A percentile compares a stretch with the other conserved stretches of the same genome.
Conservation (phyloP, 768 basidiomycete genomes). For the Mycena maculata region DNA sequence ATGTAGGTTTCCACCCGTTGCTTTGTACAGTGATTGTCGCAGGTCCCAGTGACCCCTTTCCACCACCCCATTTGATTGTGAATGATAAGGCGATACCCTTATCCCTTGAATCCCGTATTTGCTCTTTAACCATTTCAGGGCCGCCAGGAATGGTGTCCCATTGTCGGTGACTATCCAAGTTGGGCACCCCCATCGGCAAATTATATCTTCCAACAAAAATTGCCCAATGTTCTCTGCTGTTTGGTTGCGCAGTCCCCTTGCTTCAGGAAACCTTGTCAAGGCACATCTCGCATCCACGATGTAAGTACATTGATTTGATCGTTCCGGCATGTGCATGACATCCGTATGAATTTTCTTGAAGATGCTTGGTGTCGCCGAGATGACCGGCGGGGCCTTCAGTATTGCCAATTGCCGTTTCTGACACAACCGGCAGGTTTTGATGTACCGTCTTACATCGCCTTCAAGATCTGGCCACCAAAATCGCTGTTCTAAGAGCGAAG, state of each 20-base stretch:
- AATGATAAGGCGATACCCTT: constrained; percentile 55
- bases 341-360: constrained; percentile 45
- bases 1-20: constrained; percentile 30
- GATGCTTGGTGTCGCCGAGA: constrained; percentile 39
- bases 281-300: constrained; percentile 43
- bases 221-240: constrained; percentile 35
- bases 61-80: constrained; percentile 52
- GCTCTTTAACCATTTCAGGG: constrained; percentile 30
- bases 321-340: constrained; percentile 42
- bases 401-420: constrained; percentile 40
- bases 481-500: constrained; percentile 13
- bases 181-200: constrained; percentile 53
- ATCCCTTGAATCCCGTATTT: constrained; percentile 53
- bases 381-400: constrained; percentile 42
- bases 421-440: constrained; percentile 47
- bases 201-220: constrained; percentile 45
- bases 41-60: constrained; percentile 47
- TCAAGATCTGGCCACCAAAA: constrained; percentile 41
- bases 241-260: constrained; percentile 35
- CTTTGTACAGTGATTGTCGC: constrained; percentile 38
- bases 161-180: constrained; percentile 52
- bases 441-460: constrained; percentile 44
- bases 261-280: constrained; percentile 39
- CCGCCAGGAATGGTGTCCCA: constrained; percentile 44
- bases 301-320: constrained; percentile 35